Percentiles rank a stretch among this genome's conserved stretches.
phyloP scores from a whole-genome alignment of 2,329 filamentous ascomycete species.

The Colletotrichum lentis region DNA sequence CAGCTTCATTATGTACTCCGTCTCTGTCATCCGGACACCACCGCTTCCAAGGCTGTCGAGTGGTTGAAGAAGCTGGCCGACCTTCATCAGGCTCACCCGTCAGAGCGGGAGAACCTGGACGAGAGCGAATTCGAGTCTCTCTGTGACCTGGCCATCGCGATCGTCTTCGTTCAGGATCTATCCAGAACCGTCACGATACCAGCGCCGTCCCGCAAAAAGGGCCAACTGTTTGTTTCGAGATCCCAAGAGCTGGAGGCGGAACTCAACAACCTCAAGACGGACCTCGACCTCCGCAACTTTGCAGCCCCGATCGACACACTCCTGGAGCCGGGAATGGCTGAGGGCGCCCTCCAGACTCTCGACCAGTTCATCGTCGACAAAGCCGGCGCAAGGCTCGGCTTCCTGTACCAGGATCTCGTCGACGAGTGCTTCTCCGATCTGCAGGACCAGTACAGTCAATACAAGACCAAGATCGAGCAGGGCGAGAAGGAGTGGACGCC shows the following conservation, averaged over 20 bases:
- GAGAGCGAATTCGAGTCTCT: conserved; percentile 49
- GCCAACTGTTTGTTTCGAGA: conserved; percentile 48
- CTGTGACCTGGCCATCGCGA: conserved; percentile 49
- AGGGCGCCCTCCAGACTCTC: conserved; percentile 48
- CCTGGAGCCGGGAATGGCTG: conserved; percentile 50
- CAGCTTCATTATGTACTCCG: conserved; percentile 55
- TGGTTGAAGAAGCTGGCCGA: conserved; percentile 54
- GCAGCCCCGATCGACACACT: conserved; percentile 54
- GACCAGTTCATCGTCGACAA: conserved; percentile 51
- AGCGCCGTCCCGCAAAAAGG: conserved; percentile 50
- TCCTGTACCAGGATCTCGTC: conserved; percentile 55
- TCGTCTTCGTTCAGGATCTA: conserved; percentile 52
- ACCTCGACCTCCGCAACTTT: conserved; percentile 52
- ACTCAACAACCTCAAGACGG: conserved; percentile 49
- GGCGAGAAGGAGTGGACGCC: conserved; percentile 37
- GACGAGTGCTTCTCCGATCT: conserved; percentile 50
- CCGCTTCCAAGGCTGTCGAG: conserved; percentile 46
- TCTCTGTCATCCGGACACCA: conserved; percentile 53
- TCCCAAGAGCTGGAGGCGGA: conserved; percentile 49
- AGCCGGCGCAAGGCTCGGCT: conserved; percentile 51
- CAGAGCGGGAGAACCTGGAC: conserved; percentile 46
- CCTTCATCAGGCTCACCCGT: conserved; percentile 47
- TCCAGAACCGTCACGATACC: conserved; percentile 49
- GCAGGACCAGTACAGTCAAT: conserved; percentile 42
- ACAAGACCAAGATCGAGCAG: conserved; percentile 33